A percentile compares a stretch with the other conserved stretches of the same genome.
These are phyloP conservation scores for Saksenaea oblongispora DNA, from an alignment of 371 early-diverging fungal genomes.

Conservation along the genomic window DNA sequence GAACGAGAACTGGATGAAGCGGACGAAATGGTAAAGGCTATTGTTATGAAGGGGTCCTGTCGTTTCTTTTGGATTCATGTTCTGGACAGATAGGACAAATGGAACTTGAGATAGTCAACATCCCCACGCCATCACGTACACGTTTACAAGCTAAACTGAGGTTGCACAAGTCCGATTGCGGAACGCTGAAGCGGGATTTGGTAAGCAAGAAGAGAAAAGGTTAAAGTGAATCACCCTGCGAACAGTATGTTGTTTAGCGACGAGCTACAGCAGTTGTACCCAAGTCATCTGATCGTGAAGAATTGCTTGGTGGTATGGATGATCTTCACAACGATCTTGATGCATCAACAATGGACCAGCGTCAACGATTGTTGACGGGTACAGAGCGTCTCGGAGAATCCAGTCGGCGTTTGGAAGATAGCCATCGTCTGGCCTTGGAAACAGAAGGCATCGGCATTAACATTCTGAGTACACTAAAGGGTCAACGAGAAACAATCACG, in stretches of 20 bases:
- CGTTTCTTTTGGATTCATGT: neutral
- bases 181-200: slow-evolving; percentile 74
- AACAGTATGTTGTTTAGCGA: slow-evolving; percentile 23
- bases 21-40: slow-evolving; percentile 76
- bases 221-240: neutral
- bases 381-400: slow-evolving; percentile 84
- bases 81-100: slow-evolving; percentile 78
- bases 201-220: slow-evolving; percentile 35
- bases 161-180: slow-evolving; percentile 76
- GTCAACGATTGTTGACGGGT: slow-evolving; percentile 80
- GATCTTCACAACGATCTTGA: slow-evolving; percentile 51
- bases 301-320: slow-evolving; percentile 59
- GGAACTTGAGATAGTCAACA: slow-evolving; percentile 86
- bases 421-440: slow-evolving; percentile 89
- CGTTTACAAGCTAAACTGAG: slow-evolving; percentile 75
- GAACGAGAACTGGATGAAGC: slow-evolving; percentile 92
- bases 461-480: slow-evolving; percentile 78
- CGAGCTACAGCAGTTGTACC: slow-evolving; percentile 40
- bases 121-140: slow-evolving; percentile 66
- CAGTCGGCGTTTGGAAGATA: slow-evolving; percentile 81
- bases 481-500: slow-evolving; percentile 90
- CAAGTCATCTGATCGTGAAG: slow-evolving; percentile 59
- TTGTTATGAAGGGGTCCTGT: neutral
- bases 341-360: slow-evolving; percentile 75
- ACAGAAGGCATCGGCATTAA: slow-evolving; percentile 87